Base-by-base conservation (phyloP, 2,329 filamentous ascomycete species). In the Lasiodiplodia hormozganensis region DNA sequence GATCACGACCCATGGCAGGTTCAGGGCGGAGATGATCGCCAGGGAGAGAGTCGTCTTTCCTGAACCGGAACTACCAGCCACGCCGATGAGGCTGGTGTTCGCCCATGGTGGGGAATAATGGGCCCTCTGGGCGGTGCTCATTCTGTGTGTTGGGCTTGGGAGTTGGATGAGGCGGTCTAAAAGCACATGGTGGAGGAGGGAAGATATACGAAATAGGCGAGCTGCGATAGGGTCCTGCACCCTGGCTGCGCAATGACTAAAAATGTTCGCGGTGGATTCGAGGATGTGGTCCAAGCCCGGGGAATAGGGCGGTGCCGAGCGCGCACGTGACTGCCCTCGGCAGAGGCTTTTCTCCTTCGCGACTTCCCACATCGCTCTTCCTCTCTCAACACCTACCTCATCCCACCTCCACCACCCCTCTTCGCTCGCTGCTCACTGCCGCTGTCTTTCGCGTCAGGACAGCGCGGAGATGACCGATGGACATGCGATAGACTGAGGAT, bases 1-100 rank as follows among this genome's bases (percentile, higher is more conserved):
- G 80, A 99, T 97, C 62, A 97, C 94, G 70, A 99, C 96, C 95
- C 96, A 99, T 68, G 96, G 96, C 71, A 99, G 83, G 81, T 96
- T 97, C 74, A 99, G 84, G 75, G 92, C 90, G 74, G 88, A 90
- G 72, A 98, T 92, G 74, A 99, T 97, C 71, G 95, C 93, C 78
- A 96, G 88, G 38, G 96, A 94, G 66, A 99, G 84, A 7, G 94
- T 97, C 7, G 95, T 97, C 85, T 99, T 99, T 69, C 95, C 90
- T 31, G 95, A 98, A 52, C 96, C 96, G 34, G 95, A 98, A 81
- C 93, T 96, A 47, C 96, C 96, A 72, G 96, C 95, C 74, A 99
- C 91, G 62, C 94, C 96, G 78, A 99, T 97, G 75, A 99, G 97
- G 82, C 92, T 95, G 74, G 97, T 90, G 81, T 98, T 92, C 64